These are phyloP conservation scores for Backusella westeae DNA, from an alignment of 192 early-diverging fungal genomes.

Conservation along the genomic window DNA sequence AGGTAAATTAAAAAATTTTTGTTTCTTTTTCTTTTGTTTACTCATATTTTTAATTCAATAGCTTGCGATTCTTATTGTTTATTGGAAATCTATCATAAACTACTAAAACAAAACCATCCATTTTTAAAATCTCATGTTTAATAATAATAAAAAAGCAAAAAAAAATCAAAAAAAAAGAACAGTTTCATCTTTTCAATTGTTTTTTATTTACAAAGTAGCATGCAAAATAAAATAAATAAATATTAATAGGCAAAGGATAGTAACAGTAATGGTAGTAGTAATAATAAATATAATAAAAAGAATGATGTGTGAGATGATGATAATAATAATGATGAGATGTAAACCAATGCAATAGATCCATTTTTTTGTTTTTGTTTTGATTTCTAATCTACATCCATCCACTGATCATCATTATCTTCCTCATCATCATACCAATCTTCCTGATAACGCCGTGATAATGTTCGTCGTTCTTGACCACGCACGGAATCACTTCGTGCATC, in stretches of 20 bases:
- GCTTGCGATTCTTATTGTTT: conserved; percentile 37
- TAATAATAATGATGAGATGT: too few species aligned
- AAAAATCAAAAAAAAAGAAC: background rate
- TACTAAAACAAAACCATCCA: conserved; percentile 26
- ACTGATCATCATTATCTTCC: conserved; percentile 31
- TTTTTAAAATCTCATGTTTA: conserved; percentile 13
- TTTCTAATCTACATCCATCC: conserved; percentile 12
- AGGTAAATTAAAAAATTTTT: conserved; percentile 13
- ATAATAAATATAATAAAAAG: background rate
- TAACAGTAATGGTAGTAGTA: background rate
- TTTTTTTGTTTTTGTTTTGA: background rate
- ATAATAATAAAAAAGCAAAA: background rate
- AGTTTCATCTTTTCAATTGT: background rate
- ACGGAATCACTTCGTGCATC: conserved; percentile 42
- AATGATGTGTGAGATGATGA: too few species aligned
- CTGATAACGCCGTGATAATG: conserved; percentile 11
- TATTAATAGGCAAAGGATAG: background rate
- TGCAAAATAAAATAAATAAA: background rate
- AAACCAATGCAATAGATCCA: too few species aligned
- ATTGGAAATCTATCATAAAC: conserved; percentile 26
- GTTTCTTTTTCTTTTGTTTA: background rate
- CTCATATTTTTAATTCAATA: background rate
- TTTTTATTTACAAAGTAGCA: background rate
- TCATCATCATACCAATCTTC: conserved; percentile 42
- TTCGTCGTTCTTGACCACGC: conserved; percentile 20